Evolutionary conservation across 129 eudicot genomes (phyloP), one percentile per base, ranked within the genome.

Genomic region (Pulicaria dysenterica): DNA sequence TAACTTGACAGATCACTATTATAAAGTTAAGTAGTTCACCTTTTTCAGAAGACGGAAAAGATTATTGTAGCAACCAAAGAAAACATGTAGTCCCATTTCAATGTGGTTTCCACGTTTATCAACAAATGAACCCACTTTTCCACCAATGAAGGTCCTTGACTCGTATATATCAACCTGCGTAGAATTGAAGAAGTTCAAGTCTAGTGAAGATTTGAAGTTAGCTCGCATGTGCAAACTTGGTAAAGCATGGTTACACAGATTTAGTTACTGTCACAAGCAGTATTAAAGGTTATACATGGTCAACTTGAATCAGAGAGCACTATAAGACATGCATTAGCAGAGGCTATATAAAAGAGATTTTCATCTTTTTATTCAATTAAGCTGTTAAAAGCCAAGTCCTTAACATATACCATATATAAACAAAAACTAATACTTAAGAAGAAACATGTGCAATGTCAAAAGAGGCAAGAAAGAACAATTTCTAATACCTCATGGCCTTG

Each of bases 1-100:
- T 48, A n/a, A 68, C 12, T 69, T 38, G 73, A 57, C 15, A 12
- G n/a, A 59, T 67, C 65, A 53, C 38, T 68, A n/a, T 40, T 37
- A 5, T 41, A 44, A 67, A n/a, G 3, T 12, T 49, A 64, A 1
- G 6, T 38, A 38, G 15, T 8, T 82, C 80, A 94, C 98, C 98
- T 94, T 94, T 78, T 90, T 94, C 89, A 94, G 31, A 75, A 94
- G 84, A 36, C 98, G 96, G 61, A 90, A 94, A 64, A 94, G 96
- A 86, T 94, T 94, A 80, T 90, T 94, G 71, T 94, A 94, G 89
- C 98, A 94, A 58, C 98, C 98, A 66, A 94, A 94, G 89, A 94
- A 94, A 55, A 94, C 98, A 76, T 94, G 98, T 58, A 94, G 81
- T 46, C 98, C 98, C 98, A 94, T 94, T 79, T 94, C 98, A 76